Conservation (phyloP, 495 filamentous ascomycete species). For the Penicillium salamii region DNA sequence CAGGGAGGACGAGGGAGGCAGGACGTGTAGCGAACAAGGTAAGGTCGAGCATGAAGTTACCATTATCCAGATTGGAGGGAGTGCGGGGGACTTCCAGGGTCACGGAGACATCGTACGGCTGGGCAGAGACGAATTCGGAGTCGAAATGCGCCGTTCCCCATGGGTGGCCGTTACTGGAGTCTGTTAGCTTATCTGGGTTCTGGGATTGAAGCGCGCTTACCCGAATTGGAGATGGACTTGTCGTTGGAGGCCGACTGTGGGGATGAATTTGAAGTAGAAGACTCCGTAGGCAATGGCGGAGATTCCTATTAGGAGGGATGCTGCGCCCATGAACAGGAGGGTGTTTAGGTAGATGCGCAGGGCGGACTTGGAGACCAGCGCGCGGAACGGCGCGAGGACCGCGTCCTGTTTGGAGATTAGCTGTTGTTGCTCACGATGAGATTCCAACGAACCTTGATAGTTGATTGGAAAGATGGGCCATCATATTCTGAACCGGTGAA, state of each 20-base stretch:
- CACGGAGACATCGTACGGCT: constrained; percentile 66
- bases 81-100: constrained; percentile 69
- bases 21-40: constrained; percentile 51
- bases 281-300: constrained; percentile 66
- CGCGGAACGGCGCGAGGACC: constrained; percentile 33
- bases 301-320: constrained; percentile 56
- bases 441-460: constrained; percentile 11
- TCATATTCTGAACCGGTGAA: constrained; percentile 25
- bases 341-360: constrained; percentile 69
- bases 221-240: constrained; percentile 80
- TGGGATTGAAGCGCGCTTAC: constrained; percentile 38
- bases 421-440: neutral
- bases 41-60: constrained; percentile 96
- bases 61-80: constrained; percentile 51
- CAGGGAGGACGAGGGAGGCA: constrained; percentile 22
- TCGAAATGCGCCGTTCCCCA: constrained; percentile 43
- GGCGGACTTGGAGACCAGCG: constrained; percentile 62
- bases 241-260: constrained; percentile 62
- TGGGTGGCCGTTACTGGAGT: constrained; percentile 36
- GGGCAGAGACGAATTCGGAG: constrained; percentile 39
- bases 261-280: constrained; percentile 83
- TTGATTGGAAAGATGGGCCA: constrained; percentile 7
- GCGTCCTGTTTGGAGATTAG: constrained; percentile 29
- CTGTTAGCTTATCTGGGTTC: constrained; percentile 1
- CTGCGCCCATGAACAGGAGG: constrained; percentile 58